Evolutionary conservation across 2,329 filamentous ascomycete species (phyloP).

Genomic region (Clarireedia hainanense): DNA sequence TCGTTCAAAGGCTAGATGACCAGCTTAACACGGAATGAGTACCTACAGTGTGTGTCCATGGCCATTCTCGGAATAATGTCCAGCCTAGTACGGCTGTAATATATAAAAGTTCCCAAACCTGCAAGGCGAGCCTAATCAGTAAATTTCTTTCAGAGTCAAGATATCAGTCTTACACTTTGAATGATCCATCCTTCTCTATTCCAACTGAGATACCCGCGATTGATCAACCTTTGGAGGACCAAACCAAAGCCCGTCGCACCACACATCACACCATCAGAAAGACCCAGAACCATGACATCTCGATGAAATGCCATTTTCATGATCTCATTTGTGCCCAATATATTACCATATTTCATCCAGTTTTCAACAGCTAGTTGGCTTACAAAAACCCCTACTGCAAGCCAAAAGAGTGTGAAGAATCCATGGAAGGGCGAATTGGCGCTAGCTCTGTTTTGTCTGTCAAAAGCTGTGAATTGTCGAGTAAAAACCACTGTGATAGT

Average conservation of each 20-base stretch:
- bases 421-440: slow-evolving; percentile 67
- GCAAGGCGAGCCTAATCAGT: slow-evolving; percentile 3
- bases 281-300: slow-evolving; percentile 45
- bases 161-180: slow-evolving; percentile 47
- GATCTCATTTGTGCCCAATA: slow-evolving; percentile 65
- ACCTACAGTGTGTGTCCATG: slow-evolving; percentile 69
- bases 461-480: slow-evolving; percentile 64
- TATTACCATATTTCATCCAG: slow-evolving; percentile 58
- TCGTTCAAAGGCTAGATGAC: neutral
- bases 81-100: slow-evolving; percentile 54
- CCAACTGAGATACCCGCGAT: slow-evolving; percentile 57
- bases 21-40: neutral
- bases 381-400: slow-evolving; percentile 58
- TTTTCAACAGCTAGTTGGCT: slow-evolving; percentile 61
- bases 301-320: slow-evolving; percentile 57
- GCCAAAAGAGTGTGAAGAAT: slow-evolving; percentile 75
- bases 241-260: slow-evolving; percentile 57
- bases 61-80: slow-evolving; percentile 66
- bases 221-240: slow-evolving; percentile 54
- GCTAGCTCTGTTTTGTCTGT: slow-evolving; percentile 58
- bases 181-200: slow-evolving; percentile 62
- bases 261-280: slow-evolving; percentile 66
- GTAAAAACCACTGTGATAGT: slow-evolving; percentile 55
- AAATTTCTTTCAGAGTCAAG: neutral
- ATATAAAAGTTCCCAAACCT: slow-evolving; percentile 62